Evolutionary conservation across 495 filamentous ascomycete genomes (phyloP).

Genomic region (Podospora pseudopauciseta): DNA sequence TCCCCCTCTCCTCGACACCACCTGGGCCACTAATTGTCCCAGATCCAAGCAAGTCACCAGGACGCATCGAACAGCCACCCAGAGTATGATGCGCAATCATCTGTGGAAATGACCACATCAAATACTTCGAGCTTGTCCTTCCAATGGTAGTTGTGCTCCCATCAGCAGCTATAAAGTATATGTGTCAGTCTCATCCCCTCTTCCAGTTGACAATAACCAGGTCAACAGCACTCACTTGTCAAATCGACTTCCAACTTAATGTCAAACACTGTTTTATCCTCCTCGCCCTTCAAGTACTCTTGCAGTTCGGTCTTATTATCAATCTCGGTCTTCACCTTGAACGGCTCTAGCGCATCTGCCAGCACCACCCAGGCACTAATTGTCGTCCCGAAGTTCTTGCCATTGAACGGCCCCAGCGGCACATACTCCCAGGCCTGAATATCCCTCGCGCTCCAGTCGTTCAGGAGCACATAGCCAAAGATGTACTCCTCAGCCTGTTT

Average conservation of each 20-base stretch:
- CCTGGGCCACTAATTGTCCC: conserved; percentile 80
- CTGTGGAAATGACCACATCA: conserved; percentile 90
- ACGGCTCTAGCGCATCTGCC: conserved; percentile 76
- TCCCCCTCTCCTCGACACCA: conserved; percentile 58
- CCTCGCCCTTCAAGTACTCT: conserved; percentile 65
- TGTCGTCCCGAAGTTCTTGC: conserved; percentile 90
- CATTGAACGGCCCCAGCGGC: conserved; percentile 80
- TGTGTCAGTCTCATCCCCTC: neutral
- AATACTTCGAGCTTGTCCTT: conserved; percentile 61
- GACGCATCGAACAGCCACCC: conserved; percentile 75
- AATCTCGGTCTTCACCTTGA: conserved; percentile 44
- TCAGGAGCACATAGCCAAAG: conserved; percentile 86
- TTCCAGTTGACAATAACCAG: neutral
- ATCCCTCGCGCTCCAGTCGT: conserved; percentile 92
- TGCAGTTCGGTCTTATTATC: conserved; percentile 40
- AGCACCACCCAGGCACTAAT: conserved; percentile 89
- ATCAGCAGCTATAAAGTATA: conserved; percentile 44
- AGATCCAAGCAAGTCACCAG: conserved; percentile 82
- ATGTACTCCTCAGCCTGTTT: conserved; percentile 66
- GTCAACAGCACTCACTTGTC: conserved; percentile 48
- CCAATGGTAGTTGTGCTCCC: conserved; percentile 64
- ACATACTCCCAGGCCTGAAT: conserved; percentile 90
- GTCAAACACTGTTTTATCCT: conserved; percentile 62
- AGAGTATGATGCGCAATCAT: conserved; percentile 92
- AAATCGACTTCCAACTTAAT: conserved; percentile 73